Base-by-base conservation (phyloP, 1,284 basidiomycete species). In the Cutaneotrichosporon cavernicola region DNA sequence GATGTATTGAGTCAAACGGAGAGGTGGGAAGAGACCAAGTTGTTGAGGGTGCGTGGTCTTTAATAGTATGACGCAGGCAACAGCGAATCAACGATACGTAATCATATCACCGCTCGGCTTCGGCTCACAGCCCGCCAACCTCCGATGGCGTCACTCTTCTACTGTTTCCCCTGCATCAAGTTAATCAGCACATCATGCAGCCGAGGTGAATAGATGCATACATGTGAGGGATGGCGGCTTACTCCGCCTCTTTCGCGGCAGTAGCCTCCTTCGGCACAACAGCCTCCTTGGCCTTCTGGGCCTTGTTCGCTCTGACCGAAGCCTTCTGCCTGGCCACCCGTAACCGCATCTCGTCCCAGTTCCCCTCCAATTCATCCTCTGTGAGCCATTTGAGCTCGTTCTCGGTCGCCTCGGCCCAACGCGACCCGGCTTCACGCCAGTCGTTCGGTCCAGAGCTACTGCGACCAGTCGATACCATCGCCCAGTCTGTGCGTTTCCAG, bases 111-210 rank as follows among this genome's bases (percentile, higher is more conserved):
- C 10, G 16, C 51, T 30, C 13, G 8, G 8, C 51, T 30, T 52
- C 51, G 51, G 51, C 51, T 14, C 51, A 52, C 26, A 31, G 22
- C 30, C 51, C 51, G 51, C 26, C 51, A 52, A 51, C 30, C 30
- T 52, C 51, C 51, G 51, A 52, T 30, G 30, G 14, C 30, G 31
- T 32, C 51, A 52, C 30, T 51, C 51, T 32, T 2, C 31, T 26
- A 6, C 47, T 14, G 1, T 6, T 30, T 51, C 3, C 26, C 26
- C 26, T 26, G 21, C 49, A 26, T 22, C 47, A 5, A 13, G 30
- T 52, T 32, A 32, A 18, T 52, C 30, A 52, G 31, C 51, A 52
- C 32, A n/a, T 18, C 43, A n/a, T 46, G 43, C 43, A 18, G 43
- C 43, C 18, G 43, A n/a, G 18, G 16, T 4, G 43, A 46, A 46